phyloP scores from a whole-genome alignment of 2,329 filamentous ascomycete genomes.

The Amesomyces nigricolor region DNA sequence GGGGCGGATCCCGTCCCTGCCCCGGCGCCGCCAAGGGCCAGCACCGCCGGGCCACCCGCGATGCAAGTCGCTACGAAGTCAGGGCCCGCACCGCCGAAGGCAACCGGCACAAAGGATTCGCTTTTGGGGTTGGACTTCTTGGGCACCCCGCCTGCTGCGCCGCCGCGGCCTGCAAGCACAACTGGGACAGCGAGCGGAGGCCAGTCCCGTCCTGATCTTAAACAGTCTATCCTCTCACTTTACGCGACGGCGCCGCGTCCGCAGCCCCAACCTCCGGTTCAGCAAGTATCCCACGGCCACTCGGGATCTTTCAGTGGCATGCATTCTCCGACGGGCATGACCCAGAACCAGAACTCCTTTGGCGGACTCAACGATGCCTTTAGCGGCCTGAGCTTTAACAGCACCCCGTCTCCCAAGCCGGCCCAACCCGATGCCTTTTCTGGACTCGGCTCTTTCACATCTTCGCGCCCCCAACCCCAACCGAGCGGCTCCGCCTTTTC shows the following conservation, averaged over 20 bases:
- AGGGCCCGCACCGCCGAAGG: constrained; percentile 60
- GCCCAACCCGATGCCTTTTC: constrained; percentile 36
- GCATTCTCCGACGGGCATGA: constrained; percentile 47
- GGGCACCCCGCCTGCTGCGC: constrained; percentile 61
- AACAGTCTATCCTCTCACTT: constrained; percentile 93
- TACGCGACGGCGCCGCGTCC: constrained; percentile 81
- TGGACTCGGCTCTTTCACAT: constrained; percentile 27
- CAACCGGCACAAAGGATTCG: constrained; percentile 77
- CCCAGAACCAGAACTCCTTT: constrained; percentile 43
- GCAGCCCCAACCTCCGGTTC: constrained; percentile 45
- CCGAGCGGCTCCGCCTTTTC: constrained; percentile 40
- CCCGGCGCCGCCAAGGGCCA: constrained; percentile 57
- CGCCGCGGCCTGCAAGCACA: constrained; percentile 79
- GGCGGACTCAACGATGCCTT: constrained; percentile 78
- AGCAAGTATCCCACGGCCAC: constrained; percentile 50
- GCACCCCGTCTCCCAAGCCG: constrained; percentile 38
- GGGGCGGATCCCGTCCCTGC: constrained; percentile 56
- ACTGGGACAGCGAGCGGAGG: constrained; percentile 56
- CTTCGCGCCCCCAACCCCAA: constrained; percentile 31
- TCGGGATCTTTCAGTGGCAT: constrained; percentile 63
- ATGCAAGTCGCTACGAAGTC: constrained; percentile 53
- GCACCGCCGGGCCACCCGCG: constrained; percentile 62
- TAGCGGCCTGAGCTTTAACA: constrained; percentile 45
- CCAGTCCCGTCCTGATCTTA: constrained; percentile 83
- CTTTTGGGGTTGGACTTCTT: constrained; percentile 91